Evolutionary conservation across 768 basidiomycete genomes (phyloP).

Genomic region (Albatrellus ellisii): DNA sequence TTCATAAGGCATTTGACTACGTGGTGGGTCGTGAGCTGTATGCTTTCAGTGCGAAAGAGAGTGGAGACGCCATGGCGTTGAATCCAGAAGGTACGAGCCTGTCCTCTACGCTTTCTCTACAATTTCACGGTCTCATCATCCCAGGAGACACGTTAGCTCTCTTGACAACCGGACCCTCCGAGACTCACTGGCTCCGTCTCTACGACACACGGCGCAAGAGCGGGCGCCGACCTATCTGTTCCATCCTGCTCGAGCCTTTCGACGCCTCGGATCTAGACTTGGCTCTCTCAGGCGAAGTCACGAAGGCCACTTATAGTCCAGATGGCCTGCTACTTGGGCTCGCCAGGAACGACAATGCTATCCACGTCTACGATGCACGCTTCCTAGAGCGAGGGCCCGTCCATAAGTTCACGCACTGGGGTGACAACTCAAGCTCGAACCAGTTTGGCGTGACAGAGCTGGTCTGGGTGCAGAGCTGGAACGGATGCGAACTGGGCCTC

Average conservation of each 20-base stretch:
- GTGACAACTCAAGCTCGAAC: constrained; percentile 4
- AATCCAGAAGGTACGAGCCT: constrained; percentile 6
- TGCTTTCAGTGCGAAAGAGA: constrained; percentile 4
- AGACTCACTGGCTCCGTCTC: constrained; percentile 2
- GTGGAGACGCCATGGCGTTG: constrained; percentile 12
- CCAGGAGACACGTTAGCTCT: constrained; percentile 9
- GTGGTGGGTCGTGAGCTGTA: constrained; percentile 1
- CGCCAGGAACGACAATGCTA: constrained; percentile 10
- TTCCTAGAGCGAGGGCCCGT: constrained; percentile 9
- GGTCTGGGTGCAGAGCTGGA: constrained; percentile 11
- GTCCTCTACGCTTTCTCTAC: not conserved
- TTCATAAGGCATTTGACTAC: constrained; percentile 8
- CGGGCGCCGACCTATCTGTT: not conserved
- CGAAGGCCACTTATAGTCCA: constrained; percentile 8
- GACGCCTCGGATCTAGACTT: not conserved
- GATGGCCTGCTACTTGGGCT: constrained; percentile 10
- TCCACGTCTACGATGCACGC: constrained; percentile 12
- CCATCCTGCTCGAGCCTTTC: constrained; percentile 2
- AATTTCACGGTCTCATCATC: not conserved
- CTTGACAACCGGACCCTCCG: constrained; percentile 1
- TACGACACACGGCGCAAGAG: constrained; percentile 9
- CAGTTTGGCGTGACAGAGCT: constrained; percentile 10
- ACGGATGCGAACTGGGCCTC: constrained; percentile 6
- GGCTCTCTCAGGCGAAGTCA: constrained; percentile 14
- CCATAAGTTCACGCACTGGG: constrained; percentile 9